Percentiles rank a stretch among this genome's conserved stretches.
These are phyloP conservation scores for Dactylonectria macrodidyma DNA, from an alignment of 2,329 filamentous ascomycete species.

Conservation along the genomic window DNA sequence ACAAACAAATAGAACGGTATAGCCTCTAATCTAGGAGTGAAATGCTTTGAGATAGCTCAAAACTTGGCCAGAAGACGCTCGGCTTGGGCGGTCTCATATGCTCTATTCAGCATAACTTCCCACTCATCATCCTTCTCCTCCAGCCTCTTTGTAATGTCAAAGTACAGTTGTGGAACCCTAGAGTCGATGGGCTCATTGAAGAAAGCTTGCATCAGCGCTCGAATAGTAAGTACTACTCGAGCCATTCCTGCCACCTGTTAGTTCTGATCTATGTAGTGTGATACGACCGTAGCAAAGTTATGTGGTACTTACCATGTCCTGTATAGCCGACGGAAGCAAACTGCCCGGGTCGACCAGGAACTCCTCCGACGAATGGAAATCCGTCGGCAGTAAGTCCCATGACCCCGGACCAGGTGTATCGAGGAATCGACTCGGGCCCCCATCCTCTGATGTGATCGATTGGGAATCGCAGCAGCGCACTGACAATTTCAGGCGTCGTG, in stretches of 20 bases:
- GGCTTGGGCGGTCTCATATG: conserved; percentile 47
- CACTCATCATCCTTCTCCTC: background rate
- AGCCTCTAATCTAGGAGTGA: no score
- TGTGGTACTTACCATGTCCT: background rate
- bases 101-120: background rate
- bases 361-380: background rate
- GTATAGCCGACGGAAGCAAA: conserved; percentile 3
- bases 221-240: background rate
- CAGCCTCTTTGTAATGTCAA: background rate
- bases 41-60: no score
- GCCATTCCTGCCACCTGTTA: background rate
- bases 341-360: conserved; percentile 2
- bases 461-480: conserved; percentile 1
- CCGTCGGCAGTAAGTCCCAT: conserved; percentile 12
- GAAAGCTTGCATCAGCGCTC: background rate
- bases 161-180: background rate
- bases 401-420: conserved; percentile 1
- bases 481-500: conserved; percentile 1
- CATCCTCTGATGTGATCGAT: background rate
- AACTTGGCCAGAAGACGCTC: no score
- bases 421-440: background rate
- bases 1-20: no score
- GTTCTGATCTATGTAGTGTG: background rate
- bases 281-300: background rate
- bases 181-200: background rate